Evolutionary conservation across 2,329 filamentous ascomycete genomes (phyloP).

Genomic region (Clonostachys chloroleuca): DNA sequence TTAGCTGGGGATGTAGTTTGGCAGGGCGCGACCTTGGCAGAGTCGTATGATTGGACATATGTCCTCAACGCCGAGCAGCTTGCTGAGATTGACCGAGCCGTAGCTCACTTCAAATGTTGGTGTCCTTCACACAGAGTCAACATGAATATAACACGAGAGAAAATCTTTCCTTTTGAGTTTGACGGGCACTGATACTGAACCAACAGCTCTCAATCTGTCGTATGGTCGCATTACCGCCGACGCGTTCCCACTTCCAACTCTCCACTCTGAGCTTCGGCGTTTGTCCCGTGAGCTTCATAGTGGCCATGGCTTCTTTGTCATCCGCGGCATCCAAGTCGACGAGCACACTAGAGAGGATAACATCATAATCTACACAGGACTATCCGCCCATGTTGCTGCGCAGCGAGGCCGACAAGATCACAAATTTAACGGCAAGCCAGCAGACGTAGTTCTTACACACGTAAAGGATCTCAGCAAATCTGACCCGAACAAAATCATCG

Average conservation of each 20-base stretch:
- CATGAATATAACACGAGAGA: neutral
- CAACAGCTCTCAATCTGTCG: constrained; percentile 12
- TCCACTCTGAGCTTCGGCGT: constrained; percentile 42
- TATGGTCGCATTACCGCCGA: constrained; percentile 37
- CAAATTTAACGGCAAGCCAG: constrained; percentile 33
- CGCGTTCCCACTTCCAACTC: constrained; percentile 50
- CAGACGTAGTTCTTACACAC: constrained; percentile 51
- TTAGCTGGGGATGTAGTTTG: constrained; percentile 49
- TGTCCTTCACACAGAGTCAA: neutral
- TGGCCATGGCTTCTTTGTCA: constrained; percentile 56
- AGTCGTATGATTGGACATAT: constrained; percentile 49
- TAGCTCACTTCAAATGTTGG: constrained; percentile 35
- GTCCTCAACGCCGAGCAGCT: constrained; percentile 38
- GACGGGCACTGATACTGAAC: neutral
- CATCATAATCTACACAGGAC: constrained; percentile 53
- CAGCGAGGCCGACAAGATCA: constrained; percentile 48
- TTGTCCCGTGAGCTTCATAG: constrained; percentile 50
- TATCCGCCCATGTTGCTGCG: constrained; percentile 53
- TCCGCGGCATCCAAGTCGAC: constrained; percentile 51
- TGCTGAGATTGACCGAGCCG: constrained; percentile 37
- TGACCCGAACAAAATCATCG: constrained; percentile 32
- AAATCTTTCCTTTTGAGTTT: neutral
- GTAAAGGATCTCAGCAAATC: constrained; percentile 52
- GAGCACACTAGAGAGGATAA: constrained; percentile 52
- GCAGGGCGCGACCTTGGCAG: constrained; percentile 44